Evolutionary conservation across 805 yeast genomes (phyloP), one percentile per base, ranked within the genome.

Genomic region (Danielia reshetovae): DNA sequence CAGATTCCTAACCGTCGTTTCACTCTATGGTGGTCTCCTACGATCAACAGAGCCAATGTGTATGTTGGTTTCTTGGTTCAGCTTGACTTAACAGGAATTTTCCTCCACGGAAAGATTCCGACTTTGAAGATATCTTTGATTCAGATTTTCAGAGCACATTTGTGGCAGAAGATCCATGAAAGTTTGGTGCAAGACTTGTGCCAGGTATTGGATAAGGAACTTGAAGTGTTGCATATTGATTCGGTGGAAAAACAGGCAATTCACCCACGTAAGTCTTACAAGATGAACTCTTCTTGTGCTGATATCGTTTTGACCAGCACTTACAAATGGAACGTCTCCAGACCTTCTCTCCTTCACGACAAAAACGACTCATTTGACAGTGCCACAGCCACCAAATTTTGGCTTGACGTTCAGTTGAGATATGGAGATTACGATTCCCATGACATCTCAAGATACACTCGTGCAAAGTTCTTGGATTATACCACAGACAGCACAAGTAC

Each of bases 11-110:
- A 93, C 55, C 81, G 99, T 57, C 75, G 99, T 29, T 93, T 93
- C 55, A 93, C 98, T 0, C 65, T 93, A 19, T 93, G 99, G 99
- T 93, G 99, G 99, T 88, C 97, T 0, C 99, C 99, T 5, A 93
- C 99, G 0, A 93, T 93, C 50, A 93, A 93, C 53, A 75, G 99
- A 45, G 98, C 98, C 5, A 93, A 93, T 54, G 97, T 93, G 17
- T 93, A 93, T 54, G 97, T 93, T 38, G 99, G 99, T 18, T 93
- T 93, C 65, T 70, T 89, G 52, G 98, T 93, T 18, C 99, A 93
- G 57, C 69, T 93, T 29, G 99, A 93, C 60, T 67, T 93, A 53
- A 93, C 99, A 0, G 99, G 98, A 51, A 90, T 93, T 18, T 93
- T 93, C 59, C 67, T 93, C 32, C 99, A 93, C 55, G 99, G 99